phyloP scores from a whole-genome alignment of 176 grass and related monocot genomes.

The Alopecurus myosuroides region DNA sequence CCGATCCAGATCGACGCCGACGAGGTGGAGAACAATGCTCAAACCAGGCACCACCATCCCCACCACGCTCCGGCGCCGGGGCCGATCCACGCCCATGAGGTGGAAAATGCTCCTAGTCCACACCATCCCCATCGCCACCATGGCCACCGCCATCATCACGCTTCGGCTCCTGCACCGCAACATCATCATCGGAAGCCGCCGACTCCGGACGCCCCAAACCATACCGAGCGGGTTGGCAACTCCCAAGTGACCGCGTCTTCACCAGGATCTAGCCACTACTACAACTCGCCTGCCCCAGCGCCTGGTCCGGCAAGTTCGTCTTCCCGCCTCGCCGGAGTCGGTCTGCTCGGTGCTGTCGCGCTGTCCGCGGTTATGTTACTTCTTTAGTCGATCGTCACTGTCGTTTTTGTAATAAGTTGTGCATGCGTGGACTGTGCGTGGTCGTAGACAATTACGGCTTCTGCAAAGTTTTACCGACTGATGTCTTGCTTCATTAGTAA shows the following conservation, averaged over 20 bases:
- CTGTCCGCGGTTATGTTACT: conserved; percentile 9
- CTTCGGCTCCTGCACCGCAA: neutral
- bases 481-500: neutral
- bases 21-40: neutral
- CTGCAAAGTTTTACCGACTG: neutral
- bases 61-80: neutral
- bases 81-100: neutral
- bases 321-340: neutral
- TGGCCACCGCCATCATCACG: no score
- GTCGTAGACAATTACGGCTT: neutral
- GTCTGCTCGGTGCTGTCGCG: neutral
- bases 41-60: neutral
- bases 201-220: neutral
- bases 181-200: neutral
- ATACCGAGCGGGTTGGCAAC: neutral
- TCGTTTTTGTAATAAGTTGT: neutral
- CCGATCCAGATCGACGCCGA: neutral
- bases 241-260: neutral
- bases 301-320: conserved; percentile 19
- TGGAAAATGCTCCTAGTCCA: neutral
- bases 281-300: conserved; percentile 22
- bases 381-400: conserved; percentile 8
- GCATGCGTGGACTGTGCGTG: neutral
- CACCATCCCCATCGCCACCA: neutral
- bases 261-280: neutral